Percentiles rank a stretch among this genome's conserved stretches.
These are phyloP conservation scores for Helicocarpus griseus DNA, from an alignment of 2,329 filamentous ascomycete species.

Conservation along the genomic window DNA sequence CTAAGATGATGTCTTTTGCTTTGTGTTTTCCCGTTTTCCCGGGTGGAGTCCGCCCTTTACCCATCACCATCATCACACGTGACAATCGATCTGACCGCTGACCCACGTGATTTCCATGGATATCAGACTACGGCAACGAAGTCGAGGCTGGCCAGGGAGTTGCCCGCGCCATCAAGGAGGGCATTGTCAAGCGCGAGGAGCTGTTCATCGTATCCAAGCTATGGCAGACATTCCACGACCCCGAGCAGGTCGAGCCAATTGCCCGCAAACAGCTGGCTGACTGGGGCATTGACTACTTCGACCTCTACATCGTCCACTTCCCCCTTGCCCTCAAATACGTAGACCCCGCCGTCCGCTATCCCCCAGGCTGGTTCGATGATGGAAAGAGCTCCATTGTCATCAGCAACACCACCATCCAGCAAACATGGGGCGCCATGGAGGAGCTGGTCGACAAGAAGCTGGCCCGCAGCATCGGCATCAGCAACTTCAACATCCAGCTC, in stretches of 20 bases:
- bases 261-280: conserved; percentile 66
- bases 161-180: conserved; percentile 68
- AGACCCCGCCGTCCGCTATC: conserved; percentile 68
- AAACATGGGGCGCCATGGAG: conserved; percentile 80
- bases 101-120: neutral
- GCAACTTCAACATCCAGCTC: conserved; percentile 71
- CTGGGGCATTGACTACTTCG: conserved; percentile 82
- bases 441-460: conserved; percentile 58
- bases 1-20: neutral
- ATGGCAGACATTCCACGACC: conserved; percentile 85
- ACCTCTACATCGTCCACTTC: conserved; percentile 85
- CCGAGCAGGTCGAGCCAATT: conserved; percentile 65
- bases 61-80: neutral
- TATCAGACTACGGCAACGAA: conserved; percentile 71
- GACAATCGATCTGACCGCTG: neutral
- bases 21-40: neutral
- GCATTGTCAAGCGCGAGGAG: conserved; percentile 71
- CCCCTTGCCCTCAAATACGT: conserved; percentile 79
- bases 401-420: conserved; percentile 62
- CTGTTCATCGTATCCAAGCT: conserved; percentile 91
- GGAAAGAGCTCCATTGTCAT: conserved; percentile 51
- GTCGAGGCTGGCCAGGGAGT: conserved; percentile 67
- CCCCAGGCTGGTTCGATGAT: conserved; percentile 66
- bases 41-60: too few relatives aligned
- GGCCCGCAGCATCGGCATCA: conserved; percentile 65